phyloP scores from a whole-genome alignment of 2,329 filamentous ascomycete species.

The Lomentospora prolificans region DNA sequence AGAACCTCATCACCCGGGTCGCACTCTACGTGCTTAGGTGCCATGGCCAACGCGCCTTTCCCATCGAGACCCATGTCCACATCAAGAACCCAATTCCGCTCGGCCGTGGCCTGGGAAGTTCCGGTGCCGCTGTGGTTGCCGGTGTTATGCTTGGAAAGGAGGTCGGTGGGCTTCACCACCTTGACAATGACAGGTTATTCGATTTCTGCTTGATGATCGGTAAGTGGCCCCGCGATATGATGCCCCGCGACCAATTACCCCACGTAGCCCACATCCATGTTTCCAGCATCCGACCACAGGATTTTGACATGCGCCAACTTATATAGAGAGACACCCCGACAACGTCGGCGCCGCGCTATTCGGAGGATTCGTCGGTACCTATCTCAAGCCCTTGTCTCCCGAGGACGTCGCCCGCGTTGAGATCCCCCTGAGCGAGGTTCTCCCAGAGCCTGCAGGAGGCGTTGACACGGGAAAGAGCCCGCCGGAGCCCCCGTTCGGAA shows the following conservation, averaged over 20 bases:
- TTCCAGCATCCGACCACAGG: not conserved
- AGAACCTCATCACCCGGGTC: conserved; percentile 88
- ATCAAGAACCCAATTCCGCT: conserved; percentile 94
- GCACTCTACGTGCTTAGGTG: conserved; percentile 92
- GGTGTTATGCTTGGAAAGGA: conserved; percentile 90
- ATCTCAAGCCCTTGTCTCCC: conserved; percentile 82
- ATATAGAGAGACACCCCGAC: conserved; percentile 72
- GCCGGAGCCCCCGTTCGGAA: conserved; percentile 80
- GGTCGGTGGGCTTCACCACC: conserved; percentile 63
- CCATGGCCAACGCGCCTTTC: conserved; percentile 78
- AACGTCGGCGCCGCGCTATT: conserved; percentile 93
- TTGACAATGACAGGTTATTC: conserved; percentile 74
- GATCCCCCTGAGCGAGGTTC: conserved; percentile 87
- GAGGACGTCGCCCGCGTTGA: conserved; percentile 85
- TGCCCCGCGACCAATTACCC: not conserved
- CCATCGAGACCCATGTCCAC: conserved; percentile 78
- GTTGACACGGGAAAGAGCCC: conserved; percentile 80
- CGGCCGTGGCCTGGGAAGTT: conserved; percentile 86
- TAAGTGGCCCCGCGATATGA: conserved; percentile 25
- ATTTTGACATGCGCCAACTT: not conserved
- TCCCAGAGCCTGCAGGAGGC: conserved; percentile 82
- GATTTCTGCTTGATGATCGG: conserved; percentile 98
- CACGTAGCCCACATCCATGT: not conserved
- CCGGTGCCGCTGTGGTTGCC: conserved; percentile 87
- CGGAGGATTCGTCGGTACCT: conserved; percentile 93